Conservation (phyloP, 2,329 filamentous ascomycete genomes). For the Penicillium sp. region DNA sequence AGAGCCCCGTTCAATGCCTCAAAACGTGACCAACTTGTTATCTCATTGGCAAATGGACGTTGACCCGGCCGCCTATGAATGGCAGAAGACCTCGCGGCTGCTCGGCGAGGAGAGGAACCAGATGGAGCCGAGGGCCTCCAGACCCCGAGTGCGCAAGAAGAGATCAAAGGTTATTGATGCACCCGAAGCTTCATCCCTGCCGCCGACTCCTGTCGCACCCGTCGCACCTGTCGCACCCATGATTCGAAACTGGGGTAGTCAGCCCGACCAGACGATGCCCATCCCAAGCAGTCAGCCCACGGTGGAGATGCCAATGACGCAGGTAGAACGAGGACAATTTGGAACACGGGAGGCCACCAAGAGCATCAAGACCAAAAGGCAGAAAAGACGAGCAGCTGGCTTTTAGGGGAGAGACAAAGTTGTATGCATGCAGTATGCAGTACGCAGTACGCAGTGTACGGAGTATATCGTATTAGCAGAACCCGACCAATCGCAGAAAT, state of each 20-base stretch:
- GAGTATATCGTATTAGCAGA: not conserved
- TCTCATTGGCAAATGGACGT: slow-evolving; percentile 35
- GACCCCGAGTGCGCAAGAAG: slow-evolving; percentile 26
- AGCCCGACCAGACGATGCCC: slow-evolving; percentile 24
- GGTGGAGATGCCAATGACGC: slow-evolving; percentile 38
- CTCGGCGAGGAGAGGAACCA: slow-evolving; percentile 20
- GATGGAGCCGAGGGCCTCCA: slow-evolving; percentile 16
- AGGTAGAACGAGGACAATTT: slow-evolving; percentile 37
- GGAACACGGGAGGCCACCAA: slow-evolving; percentile 32
- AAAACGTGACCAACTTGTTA: slow-evolving; percentile 27
- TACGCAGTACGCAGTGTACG: too few relatives aligned
- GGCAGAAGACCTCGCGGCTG: slow-evolving; percentile 24
- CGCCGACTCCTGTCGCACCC: slow-evolving; percentile 24
- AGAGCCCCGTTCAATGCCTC: slow-evolving; percentile 16
- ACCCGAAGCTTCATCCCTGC: slow-evolving; percentile 15
- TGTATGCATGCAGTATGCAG: not conserved
- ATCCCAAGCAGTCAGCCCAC: slow-evolving; percentile 34
- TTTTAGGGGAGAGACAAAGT: slow-evolving; percentile 27
- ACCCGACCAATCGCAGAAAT: slow-evolving; percentile 18
- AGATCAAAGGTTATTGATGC: slow-evolving; percentile 15
- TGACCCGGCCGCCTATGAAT: slow-evolving; percentile 33
- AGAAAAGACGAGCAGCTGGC: slow-evolving; percentile 40
- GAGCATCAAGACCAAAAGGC: slow-evolving; percentile 33
- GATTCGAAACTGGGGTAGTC: slow-evolving; percentile 30
- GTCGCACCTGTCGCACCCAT: slow-evolving; percentile 19